Evolutionary conservation across 164 flowering plant genomes (phyloP), one percentile per base, ranked within the genome.

Genomic region (Berberis vulgaris): DNA sequence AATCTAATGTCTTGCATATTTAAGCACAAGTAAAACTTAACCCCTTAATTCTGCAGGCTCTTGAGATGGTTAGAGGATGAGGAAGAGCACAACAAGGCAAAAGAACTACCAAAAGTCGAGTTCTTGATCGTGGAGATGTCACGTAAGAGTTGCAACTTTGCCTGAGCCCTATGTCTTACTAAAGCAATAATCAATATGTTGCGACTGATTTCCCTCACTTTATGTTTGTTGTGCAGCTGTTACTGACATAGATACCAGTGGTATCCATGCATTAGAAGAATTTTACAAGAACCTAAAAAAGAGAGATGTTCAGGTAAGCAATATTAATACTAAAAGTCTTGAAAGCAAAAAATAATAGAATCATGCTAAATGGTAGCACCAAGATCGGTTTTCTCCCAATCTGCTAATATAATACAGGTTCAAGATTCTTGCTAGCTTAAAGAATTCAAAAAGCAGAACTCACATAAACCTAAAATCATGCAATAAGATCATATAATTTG

Each of bases 161-260:
- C 40, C 59, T 43, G 11, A 6, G 6, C 43, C 10, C n/a, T 47
- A 39, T 46, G 61, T 49, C 3, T 45, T 47, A 41, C 41, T 57
- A 8, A 3, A 7, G 11, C 8, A 5, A 26, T 11, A 41, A 5
- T 44, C 43, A 45, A 42, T 44, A 38, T 43, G 11, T 5, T 26
- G 7, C 2, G 26, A n/a, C 43, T 52, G 39, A 47, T 7, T 59
- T 13, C 39, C 56, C 4, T 40, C 1, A 12, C 41, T 26, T 64
- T 62, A n/a, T 69, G 43, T 13, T 44, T 45, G 9, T 68, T 74
- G 54, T 11, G 71, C 84, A 88, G 97, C 98, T 59, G 96, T 91
- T 41, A 86, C 87, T 26, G 94, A 91, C 76, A 86, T 89, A 3
- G 93, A 91, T 71, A 91, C 98, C 41, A 89, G 95, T 66, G 96